Percentiles rank a stretch among this genome's conserved stretches.
phyloP scores from a whole-genome alignment of 495 filamentous ascomycete genomes.

The Talaromyces trachyspermus region DNA sequence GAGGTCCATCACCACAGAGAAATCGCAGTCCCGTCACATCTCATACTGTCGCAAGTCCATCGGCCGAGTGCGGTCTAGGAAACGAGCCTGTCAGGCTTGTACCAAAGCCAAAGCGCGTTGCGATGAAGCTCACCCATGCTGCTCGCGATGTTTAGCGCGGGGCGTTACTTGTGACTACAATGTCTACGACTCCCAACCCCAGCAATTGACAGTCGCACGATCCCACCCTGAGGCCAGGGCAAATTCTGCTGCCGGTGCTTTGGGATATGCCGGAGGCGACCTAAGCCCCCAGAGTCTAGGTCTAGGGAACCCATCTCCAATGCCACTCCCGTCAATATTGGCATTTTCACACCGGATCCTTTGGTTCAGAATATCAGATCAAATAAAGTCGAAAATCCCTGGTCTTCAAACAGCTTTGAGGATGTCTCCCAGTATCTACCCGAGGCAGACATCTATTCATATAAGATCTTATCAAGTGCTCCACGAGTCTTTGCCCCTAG shows the following conservation, averaged over 20 bases:
- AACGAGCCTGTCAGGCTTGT: constrained; percentile 4
- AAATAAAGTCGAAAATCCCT: no score
- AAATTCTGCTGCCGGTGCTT: no score
- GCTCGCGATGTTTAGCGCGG: not conserved
- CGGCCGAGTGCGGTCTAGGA: not conserved
- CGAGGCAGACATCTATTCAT: not conserved
- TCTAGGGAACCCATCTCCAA: no score
- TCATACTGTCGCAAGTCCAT: constrained; percentile 2
- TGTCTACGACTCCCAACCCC: not conserved
- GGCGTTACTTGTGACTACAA: not conserved
- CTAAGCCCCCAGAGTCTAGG: no score
- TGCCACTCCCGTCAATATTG: no score
- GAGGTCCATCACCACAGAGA: not conserved
- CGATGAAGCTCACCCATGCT: not conserved
- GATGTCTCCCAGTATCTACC: no score
- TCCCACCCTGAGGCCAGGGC: no score
- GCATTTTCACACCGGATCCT: no score
- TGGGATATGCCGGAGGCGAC: no score
- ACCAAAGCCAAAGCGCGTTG: constrained; percentile 6
- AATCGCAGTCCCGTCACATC: not conserved
- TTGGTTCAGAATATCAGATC: no score
- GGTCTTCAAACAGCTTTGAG: no score
- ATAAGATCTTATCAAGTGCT: not conserved
- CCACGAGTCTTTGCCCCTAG: not conserved
- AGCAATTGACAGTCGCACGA: no score